These are phyloP conservation scores for Plasmodium adleri DNA, from an alignment of 169 alveolate genomes.

Conservation along the genomic window DNA sequence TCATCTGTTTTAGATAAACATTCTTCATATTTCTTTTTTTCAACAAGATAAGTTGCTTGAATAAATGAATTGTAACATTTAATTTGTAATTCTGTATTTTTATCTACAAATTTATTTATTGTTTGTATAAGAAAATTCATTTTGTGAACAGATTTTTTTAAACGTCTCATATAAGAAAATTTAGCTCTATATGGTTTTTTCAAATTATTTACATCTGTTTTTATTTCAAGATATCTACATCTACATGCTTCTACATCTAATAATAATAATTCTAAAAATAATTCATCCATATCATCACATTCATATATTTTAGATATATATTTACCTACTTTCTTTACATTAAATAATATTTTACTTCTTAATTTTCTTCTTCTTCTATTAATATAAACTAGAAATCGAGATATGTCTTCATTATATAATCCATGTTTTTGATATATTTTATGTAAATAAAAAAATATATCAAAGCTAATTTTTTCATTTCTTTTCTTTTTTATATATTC, in stretches of 20 bases:
- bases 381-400: conserved; percentile 11
- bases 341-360: conserved; percentile 18
- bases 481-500: background rate
- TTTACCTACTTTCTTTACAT: conserved; percentile 48
- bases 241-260: conserved; percentile 66
- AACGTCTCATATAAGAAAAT: conserved; percentile 33
- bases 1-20: conserved; percentile 32
- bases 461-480: conserved; percentile 22
- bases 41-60: conserved; percentile 37
- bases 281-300: conserved; percentile 28
- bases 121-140: conserved; percentile 17
- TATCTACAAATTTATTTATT: conserved; percentile 17
- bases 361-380: conserved; percentile 50
- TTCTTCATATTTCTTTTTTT: conserved; percentile 52
- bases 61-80: conserved; percentile 43
- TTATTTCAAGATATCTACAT: conserved; percentile 53
- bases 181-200: conserved; percentile 51
- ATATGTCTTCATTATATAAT: conserved; percentile 28
- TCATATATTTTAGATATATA: conserved; percentile 32
- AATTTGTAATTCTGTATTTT: conserved; percentile 50
- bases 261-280: conserved; percentile 37
- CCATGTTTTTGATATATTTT: conserved; percentile 46
- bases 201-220: conserved; percentile 57
- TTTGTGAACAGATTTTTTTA: conserved; percentile 38
- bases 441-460: conserved; percentile 45